Evolutionary conservation across 768 basidiomycete species (phyloP), one percentile per base, ranked within the genome.

Genomic region (Leccinum disarticulatum): DNA sequence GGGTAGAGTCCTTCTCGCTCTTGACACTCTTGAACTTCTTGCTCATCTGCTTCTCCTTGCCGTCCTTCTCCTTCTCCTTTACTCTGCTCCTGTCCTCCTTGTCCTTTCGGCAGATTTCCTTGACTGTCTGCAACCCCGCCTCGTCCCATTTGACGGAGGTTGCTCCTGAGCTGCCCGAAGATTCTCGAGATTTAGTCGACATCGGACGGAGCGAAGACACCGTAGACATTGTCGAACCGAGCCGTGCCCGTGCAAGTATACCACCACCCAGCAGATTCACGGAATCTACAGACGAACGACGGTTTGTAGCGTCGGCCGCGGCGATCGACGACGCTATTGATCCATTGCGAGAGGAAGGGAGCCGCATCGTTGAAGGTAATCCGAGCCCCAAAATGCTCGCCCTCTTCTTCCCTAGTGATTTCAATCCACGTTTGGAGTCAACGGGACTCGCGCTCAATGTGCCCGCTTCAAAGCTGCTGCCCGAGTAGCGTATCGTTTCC

Each of bases 391-490:
- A 76, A 54, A 86, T 83, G 33, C 82, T 83, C 35, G 79, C 77
- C 67, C 87, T 88, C 80, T 84, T 87, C 67, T 79, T 80, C 1
- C 82, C 76, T 7, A 75, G 68, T 2, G 79, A 77, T 30, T 76
- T 77, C 1, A 70, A 58, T n/a, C 63, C 68, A 0, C 48, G 54
- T 51, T 58, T 69, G 22, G 66, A 58, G 2, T 63, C 70, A 27
- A 64, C 65, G 22, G 75, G 74, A 41, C 73, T 76, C 9, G 76
- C 73, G 54, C 75, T 80, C 62, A 83, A 77, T 4, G 77, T 74
- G n/a, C 88, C 88, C 1, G 82, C 81, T 68, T 90, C 89, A 64
- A 90, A 90, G 65, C 83, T 85, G 69, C 84, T 84, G 2, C 81
- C 78, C 2, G 87, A 87, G 61, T 77, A 72, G 22, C 84, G 80